These are phyloP conservation scores for Staphylotrichum tortipilum DNA, from an alignment of 495 filamentous ascomycete genomes.

Conservation along the genomic window DNA sequence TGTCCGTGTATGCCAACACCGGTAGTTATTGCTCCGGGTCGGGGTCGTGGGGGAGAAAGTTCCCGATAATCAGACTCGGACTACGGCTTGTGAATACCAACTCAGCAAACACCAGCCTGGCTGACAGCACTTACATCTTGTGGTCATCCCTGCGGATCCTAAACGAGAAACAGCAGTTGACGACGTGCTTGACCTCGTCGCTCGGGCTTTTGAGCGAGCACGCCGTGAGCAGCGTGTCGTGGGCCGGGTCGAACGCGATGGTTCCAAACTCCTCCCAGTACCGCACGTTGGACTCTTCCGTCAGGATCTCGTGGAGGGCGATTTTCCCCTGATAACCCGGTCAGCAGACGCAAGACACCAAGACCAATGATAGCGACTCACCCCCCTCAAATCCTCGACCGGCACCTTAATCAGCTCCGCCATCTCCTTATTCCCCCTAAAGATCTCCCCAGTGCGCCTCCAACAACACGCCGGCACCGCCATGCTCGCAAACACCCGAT, in stretches of 20 bases:
- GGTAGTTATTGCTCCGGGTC: conserved; percentile 33
- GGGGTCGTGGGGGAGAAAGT: conserved; percentile 69
- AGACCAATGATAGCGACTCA: conserved; percentile 44
- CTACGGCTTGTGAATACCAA: conserved; percentile 40
- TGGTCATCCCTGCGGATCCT: conserved; percentile 89
- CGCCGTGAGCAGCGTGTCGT: conserved; percentile 93
- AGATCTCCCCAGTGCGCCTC: conserved; percentile 94
- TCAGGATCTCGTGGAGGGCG: conserved; percentile 89
- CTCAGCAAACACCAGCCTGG: not conserved
- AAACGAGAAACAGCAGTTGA: conserved; percentile 96
- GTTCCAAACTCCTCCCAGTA: conserved; percentile 99
- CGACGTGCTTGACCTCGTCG: conserved; percentile 57
- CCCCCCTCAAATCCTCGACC: conserved; percentile 83
- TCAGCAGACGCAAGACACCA: not conserved
- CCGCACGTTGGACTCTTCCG: conserved; percentile 84
- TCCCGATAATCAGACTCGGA: conserved; percentile 89
- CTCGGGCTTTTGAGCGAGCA: conserved; percentile 86
- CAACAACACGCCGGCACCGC: conserved; percentile 96
- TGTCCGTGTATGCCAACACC: no score
- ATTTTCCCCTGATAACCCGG: conserved; percentile 65
- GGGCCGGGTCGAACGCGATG: conserved; percentile 94
- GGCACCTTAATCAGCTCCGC: conserved; percentile 91
- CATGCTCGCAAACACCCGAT: conserved; percentile 98
- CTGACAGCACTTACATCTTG: conserved; percentile 68
- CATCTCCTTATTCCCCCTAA: conserved; percentile 97